Base-by-base conservation (phyloP, 495 filamentous ascomycete genomes). In the Hypoxylon trugodes region DNA sequence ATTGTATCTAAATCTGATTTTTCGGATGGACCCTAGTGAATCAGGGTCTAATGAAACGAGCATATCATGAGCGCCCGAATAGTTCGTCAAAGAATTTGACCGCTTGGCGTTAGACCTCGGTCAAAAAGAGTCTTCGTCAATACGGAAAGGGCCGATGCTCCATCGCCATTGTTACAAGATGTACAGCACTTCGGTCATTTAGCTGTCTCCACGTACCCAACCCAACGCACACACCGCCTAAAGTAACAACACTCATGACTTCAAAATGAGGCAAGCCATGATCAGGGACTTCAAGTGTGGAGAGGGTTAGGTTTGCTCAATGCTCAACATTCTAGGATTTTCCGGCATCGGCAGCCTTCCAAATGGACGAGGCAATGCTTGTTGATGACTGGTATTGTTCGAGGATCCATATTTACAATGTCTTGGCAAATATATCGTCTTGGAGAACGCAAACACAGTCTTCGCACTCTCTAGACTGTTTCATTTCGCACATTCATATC, bases 281-380 rank as follows among this genome's bases (percentile, higher is more conserved):
- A 19, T 41, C 56, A 61, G 63, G 33, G 56, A 37, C 21, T 38
- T 32, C n/a, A 25, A 24, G 19, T 52, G 64, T 58, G 64, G 57
- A 61, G 64, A 67, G 64, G 64, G 64, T 67, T 67, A 67, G 64
- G 64, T 67, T 66, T 61, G 45, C 53, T 48, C n/a, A 10, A 46
- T 19, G 13, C 16, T 9, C 22, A 48, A 8, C 22, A 12, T 26
- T 28, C 63, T 56, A 30, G 37, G 25, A 33, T 43, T 37, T 51
- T 32, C 63, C 58, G 64, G 57, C 58, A 61, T 61, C 58, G 64
- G 64, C 58, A 47, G 26, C 50, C 19, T 38, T 57, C 32, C 40
- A 58, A 67, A 52, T 60, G 38, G 42, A 58, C 45, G 35, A 65
- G 42, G 41, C 46, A 48, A 48, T 59, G 38, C 47, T 58, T 53